phyloP scores from a whole-genome alignment of 2,329 filamentous ascomycete species.

The Colletotrichum sp. region DNA sequence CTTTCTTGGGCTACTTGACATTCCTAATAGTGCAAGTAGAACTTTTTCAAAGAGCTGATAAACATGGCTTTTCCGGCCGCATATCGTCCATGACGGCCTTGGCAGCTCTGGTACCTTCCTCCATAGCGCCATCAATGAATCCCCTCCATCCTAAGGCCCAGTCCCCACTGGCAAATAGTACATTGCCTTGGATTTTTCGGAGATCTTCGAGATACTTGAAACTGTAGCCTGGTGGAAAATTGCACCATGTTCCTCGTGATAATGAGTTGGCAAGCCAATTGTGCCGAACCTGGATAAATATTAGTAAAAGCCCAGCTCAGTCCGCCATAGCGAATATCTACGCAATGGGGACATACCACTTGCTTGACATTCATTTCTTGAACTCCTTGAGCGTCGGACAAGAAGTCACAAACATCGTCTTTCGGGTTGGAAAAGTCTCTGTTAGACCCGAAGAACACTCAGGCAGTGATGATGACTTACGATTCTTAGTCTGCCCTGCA shows the following conservation, averaged over 20 bases:
- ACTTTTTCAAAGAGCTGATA: neutral
- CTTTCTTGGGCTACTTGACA: rapidly evolving
- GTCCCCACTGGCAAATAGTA: conserved; percentile 30
- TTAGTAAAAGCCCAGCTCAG: neutral
- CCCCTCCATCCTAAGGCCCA: conserved; percentile 31
- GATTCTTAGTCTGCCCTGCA: neutral
- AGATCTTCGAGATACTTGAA: conserved; percentile 28
- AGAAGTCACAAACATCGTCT: conserved; percentile 38
- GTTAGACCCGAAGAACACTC: conserved; percentile 43
- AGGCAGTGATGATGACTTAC: neutral
- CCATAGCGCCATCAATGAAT: conserved; percentile 32
- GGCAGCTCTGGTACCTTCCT: conserved; percentile 21
- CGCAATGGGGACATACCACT: neutral
- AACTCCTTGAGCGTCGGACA: conserved; percentile 41
- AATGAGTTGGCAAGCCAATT: conserved; percentile 29
- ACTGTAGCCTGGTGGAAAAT: conserved; percentile 17
- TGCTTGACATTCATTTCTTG: conserved; percentile 29
- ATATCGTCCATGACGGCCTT: neutral
- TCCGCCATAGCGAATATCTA: neutral
- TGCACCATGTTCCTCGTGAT: conserved; percentile 24
- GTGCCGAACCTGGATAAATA: neutral
- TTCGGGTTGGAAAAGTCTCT: conserved; percentile 18
- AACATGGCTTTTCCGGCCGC: neutral
- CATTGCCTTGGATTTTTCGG: conserved; percentile 27
- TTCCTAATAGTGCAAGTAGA: neutral